These are phyloP conservation scores for Parachlorella kessleri DNA, from an alignment of 139 green algal species.

Conservation along the genomic window DNA sequence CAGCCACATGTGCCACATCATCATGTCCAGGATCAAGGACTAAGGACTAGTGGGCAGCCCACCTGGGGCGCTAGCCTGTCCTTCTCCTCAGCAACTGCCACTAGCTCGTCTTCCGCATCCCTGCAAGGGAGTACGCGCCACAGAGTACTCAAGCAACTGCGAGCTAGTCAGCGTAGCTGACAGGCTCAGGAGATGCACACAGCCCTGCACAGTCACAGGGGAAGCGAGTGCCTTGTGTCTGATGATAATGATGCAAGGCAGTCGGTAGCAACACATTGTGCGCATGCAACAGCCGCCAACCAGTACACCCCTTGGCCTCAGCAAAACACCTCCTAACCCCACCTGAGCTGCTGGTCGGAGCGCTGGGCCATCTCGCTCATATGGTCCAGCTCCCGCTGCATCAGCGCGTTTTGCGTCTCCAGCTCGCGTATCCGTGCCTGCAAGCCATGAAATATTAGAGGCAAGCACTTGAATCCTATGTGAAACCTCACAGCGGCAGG, in stretches of 20 bases:
- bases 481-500: no score
- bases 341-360: conserved; percentile 53
- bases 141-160: neutral
- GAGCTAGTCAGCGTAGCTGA: no score
- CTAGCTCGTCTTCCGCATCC: conserved; percentile 53
- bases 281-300: no score
- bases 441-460: no score
- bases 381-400: conserved; percentile 70
- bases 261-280: neutral
- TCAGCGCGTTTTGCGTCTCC: conserved; percentile 57
- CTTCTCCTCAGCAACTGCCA: conserved; percentile 42
- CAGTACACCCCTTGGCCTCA: neutral
- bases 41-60: no score
- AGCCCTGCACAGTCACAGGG: no score
- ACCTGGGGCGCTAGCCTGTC: conserved; percentile 32
- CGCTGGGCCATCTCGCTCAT: conserved; percentile 45
- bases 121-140: neutral
- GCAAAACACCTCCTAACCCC: neutral
- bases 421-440: conserved; percentile 47
- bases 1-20: no score
- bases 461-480: no score
- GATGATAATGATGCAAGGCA: neutral
- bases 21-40: no score
- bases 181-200: no score
- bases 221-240: no score